Base-by-base conservation (phyloP, 2,329 filamentous ascomycete genomes). In the Colletotrichum magnum region DNA sequence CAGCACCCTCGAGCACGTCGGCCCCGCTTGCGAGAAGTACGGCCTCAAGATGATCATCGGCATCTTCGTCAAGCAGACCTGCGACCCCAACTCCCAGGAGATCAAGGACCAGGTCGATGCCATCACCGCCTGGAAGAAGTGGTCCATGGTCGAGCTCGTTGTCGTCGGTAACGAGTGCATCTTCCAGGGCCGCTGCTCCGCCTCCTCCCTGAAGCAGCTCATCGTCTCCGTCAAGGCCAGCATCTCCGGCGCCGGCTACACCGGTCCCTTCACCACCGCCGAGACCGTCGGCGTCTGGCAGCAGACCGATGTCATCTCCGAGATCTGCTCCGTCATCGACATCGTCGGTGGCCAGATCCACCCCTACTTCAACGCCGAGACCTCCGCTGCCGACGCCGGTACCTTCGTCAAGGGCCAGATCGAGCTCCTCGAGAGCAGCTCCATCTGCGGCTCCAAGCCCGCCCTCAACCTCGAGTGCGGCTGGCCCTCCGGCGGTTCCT, bases 121-220 rank as follows among this genome's bases (percentile, higher is more conserved):
- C 70, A 92, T 98, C 80, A 85, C 89, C 80, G 75, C 80, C 69
- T 97, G 94, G 90, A 50, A 64, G 64, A 82, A 93, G 80, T 97
- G 92, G 90, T 87, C 90, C 71, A 79, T 93, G 58, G 92, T 97
- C 73, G 88, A 92, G 78, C 89, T 97, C 75, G 85, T 97, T 73
- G 92, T 96, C 39, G 88, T 97, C 73, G 95, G 94, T 82, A 98
- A 98, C 87, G 95, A 98, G 88, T 91, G 93, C 74, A 84, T 97
- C 80, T 93, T 93, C 86, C 90, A 92, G 84, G 87, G 88, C 71
- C 91, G 87, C 87, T 89, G 87, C 84, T 82, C 87, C 64, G 88
- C 91, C 43, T 60, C 76, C 39, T 83, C 92, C 76, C 92, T 98
- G 64, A 89, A 87, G 71, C 75, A 79, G 51, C 94, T 97, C 81